phyloP scores from a whole-genome alignment of 768 basidiomycete genomes.

The Termitomyces sp. region DNA sequence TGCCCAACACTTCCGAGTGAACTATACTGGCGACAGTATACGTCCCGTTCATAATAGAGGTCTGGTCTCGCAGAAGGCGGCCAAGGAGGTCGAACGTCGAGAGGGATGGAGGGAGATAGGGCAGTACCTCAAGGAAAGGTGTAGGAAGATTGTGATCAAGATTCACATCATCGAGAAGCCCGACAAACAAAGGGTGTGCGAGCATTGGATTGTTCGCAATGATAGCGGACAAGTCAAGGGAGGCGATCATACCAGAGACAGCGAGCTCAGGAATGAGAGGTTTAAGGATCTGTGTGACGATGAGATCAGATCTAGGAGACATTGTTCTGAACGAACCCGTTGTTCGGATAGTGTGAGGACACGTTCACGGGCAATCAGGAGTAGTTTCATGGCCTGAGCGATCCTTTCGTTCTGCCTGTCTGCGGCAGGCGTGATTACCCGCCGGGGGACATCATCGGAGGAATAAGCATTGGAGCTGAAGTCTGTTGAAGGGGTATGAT shows the following conservation, averaged over 20 bases:
- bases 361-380: slow-evolving; percentile 67
- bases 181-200: slow-evolving; percentile 63
- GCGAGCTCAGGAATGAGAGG: slow-evolving; percentile 48
- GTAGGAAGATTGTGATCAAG: slow-evolving; percentile 36
- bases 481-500: slow-evolving; percentile 19
- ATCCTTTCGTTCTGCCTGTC: slow-evolving; percentile 57
- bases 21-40: slow-evolving; percentile 66
- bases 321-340: slow-evolving; percentile 43
- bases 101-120: slow-evolving; percentile 66
- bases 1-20: slow-evolving; percentile 60
- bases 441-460: slow-evolving; percentile 9
- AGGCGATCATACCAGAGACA: slow-evolving; percentile 52
- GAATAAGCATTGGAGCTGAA: slow-evolving; percentile 13
- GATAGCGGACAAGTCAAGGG: slow-evolving; percentile 63
- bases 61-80: slow-evolving; percentile 61
- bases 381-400: slow-evolving; percentile 61
- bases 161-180: slow-evolving; percentile 40
- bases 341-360: slow-evolving; percentile 75
- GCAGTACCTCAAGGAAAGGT: slow-evolving; percentile 61
- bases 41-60: slow-evolving; percentile 36
- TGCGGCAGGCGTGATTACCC: slow-evolving; percentile 40
- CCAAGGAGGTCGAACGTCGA: slow-evolving; percentile 73
- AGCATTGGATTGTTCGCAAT: slow-evolving; percentile 66
- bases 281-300: slow-evolving; percentile 39
- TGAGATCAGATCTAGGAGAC: background rate